Evolutionary conservation across 2,329 filamentous ascomycete genomes (phyloP), one percentile per base, ranked within the genome.

Genomic region (Colletotrichum gigasporum): DNA sequence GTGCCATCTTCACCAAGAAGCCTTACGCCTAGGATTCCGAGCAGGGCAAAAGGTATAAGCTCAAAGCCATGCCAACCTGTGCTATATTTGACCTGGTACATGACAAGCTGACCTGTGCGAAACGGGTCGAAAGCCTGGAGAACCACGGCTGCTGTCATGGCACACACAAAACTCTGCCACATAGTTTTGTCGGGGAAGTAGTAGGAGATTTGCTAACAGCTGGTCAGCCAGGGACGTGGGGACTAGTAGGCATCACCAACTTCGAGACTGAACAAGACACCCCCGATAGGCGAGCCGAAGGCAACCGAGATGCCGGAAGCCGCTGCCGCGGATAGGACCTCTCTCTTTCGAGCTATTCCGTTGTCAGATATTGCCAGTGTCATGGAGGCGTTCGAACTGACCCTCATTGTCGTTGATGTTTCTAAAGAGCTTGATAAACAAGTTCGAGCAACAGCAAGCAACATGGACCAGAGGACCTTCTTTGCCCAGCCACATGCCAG

Each of bases 91-190:
- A 97, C 94, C 78, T 99, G 94, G 75, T 97, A 99, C 57, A 98
- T 82, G 45, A 98, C 96, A 55, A 98, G 90, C 76, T 99, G 96
- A 56, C 95, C 96, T 2, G 94, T 97, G 55, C 96, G 88, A 75
- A 98, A 97, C 4, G 96, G 96, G 74, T 99, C 96, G 66, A 97
- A 87, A 5, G 93, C 93, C 76, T 98, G 95, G 4, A 99, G 83
- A 12, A 94, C 93, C 35, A 98, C 93, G 16, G 96, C 95, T 14
- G 94, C 96, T n/a, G 97, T 93, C 94, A 98, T 98, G 74, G 96
- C 96, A 72, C 96, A 98, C 39, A 99, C 96, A 73, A 99, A 99
- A 72, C 94, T 97, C 76, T 97, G 96, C 96, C 96, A 99, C 96
- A 99, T 98, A 9, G 96, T 98, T 78, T 98, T 98, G 79, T 98